Conservation (phyloP, 164 flowering plant genomes). For the Taxillus chinensis region DNA sequence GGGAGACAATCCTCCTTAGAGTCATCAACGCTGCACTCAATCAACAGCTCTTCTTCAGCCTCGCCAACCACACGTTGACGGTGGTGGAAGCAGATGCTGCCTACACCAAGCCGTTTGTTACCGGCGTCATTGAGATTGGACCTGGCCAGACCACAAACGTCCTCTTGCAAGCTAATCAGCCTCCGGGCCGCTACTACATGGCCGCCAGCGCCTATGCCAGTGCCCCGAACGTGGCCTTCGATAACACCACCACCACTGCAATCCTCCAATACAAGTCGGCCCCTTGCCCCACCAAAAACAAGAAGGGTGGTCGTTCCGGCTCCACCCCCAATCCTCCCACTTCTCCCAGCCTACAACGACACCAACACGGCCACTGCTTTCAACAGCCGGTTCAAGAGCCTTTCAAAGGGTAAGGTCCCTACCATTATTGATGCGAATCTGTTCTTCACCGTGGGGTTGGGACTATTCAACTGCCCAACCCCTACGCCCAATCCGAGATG, state of each 20-base stretch:
- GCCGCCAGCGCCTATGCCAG: slow-evolving; percentile 71
- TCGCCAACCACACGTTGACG: slow-evolving; percentile 49
- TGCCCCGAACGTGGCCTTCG: slow-evolving; percentile 53
- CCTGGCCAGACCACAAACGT: slow-evolving; percentile 86
- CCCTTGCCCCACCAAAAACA: slow-evolving; percentile 13
- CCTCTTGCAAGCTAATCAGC: slow-evolving; percentile 64
- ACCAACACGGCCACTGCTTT: slow-evolving; percentile 52
- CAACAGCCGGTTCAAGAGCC: slow-evolving; percentile 29
- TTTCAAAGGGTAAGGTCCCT: slow-evolving; percentile 31
- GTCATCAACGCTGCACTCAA: slow-evolving; percentile 60
- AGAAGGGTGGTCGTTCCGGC: background rate
- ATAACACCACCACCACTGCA: slow-evolving; percentile 90
- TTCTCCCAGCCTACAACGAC: slow-evolving; percentile 66
- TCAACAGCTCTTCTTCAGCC: slow-evolving; percentile 51
- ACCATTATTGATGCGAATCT: slow-evolving; percentile 39
- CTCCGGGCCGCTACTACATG: slow-evolving; percentile 72
- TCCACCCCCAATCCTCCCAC: slow-evolving; percentile 31
- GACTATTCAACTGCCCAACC: slow-evolving; percentile 49
- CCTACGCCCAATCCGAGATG: slow-evolving; percentile 34
- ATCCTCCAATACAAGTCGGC: slow-evolving; percentile 53
- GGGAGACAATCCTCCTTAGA: slow-evolving; percentile 46
- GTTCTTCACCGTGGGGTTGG: slow-evolving; percentile 73
- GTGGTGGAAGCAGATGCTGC: slow-evolving; percentile 44
- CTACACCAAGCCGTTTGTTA: slow-evolving; percentile 49
- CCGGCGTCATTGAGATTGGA: slow-evolving; percentile 36